Evolutionary conservation across 2,329 filamentous ascomycete genomes (phyloP).

Genomic region (Magnaporthales sp.): DNA sequence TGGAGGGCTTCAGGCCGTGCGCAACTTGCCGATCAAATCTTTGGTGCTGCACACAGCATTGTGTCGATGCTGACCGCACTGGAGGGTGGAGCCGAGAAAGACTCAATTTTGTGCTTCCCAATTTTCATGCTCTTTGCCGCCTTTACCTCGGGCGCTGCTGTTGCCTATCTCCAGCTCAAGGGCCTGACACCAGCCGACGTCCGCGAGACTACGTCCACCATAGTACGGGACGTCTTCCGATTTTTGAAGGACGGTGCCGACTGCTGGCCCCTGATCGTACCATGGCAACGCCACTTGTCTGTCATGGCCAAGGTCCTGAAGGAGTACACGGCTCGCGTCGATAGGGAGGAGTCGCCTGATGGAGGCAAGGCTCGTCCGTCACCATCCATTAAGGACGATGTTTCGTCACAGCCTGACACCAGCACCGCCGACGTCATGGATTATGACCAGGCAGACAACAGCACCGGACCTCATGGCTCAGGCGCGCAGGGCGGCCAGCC

Average conservation of each 20-base stretch:
- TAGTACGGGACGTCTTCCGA: constrained; percentile 49
- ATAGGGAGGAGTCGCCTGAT: constrained; percentile 23
- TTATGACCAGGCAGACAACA: constrained; percentile 37
- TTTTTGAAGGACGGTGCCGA: constrained; percentile 51
- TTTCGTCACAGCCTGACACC: constrained; percentile 44
- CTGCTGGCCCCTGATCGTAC: constrained; percentile 49
- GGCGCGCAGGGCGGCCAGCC: constrained; percentile 17
- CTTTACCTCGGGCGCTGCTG: constrained; percentile 51
- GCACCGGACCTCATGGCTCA: constrained; percentile 11
- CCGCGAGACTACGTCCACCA: constrained; percentile 46
- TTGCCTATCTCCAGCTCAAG: constrained; percentile 55
- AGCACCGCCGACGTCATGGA: constrained; percentile 47
- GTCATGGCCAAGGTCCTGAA: constrained; percentile 54
- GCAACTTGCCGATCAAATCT: constrained; percentile 45
- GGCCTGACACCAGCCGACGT: constrained; percentile 47
- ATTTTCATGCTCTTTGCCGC: constrained; percentile 56
- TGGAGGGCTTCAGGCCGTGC: constrained; percentile 39
- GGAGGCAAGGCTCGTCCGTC: constrained; percentile 22
- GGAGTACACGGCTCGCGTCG: constrained; percentile 35
- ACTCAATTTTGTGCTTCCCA: constrained; percentile 49
- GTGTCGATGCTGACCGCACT: constrained; percentile 46
- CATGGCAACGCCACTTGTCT: constrained; percentile 50
- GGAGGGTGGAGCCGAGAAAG: constrained; percentile 48
- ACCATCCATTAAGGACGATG: constrained; percentile 44
- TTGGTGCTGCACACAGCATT: constrained; percentile 50